A percentile compares a stretch with the other conserved stretches of the same genome.
These are phyloP conservation scores for Crepidotus sp. DNA, from an alignment of 1,284 basidiomycete genomes.

Conservation along the genomic window DNA sequence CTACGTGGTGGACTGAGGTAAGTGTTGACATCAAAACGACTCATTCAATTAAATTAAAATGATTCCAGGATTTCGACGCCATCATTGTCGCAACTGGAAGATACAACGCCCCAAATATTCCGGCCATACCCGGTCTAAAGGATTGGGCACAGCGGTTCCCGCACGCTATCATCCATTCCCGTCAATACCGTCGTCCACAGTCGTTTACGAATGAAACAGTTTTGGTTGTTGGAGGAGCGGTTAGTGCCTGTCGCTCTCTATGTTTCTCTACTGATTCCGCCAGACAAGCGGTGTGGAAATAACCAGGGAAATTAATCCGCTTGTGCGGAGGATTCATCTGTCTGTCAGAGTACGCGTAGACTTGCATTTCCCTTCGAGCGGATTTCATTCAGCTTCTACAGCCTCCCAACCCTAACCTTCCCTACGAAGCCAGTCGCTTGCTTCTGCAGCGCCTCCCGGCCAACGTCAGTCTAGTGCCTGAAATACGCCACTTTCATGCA, in stretches of 20 bases:
- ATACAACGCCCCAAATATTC: slow-evolving; percentile 38
- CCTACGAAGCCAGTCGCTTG: slow-evolving; percentile 7
- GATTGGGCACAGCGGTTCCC: slow-evolving; percentile 33
- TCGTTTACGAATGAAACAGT: slow-evolving; percentile 32
- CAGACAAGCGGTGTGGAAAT: slow-evolving; percentile 37
- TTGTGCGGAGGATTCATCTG: slow-evolving; percentile 29
- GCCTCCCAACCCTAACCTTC: slow-evolving; percentile 15
- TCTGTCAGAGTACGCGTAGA: slow-evolving; percentile 25
- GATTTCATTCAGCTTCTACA: background rate
- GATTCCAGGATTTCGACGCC: slow-evolving; percentile 35
- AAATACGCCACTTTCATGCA: slow-evolving; percentile 24
- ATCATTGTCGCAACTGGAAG: slow-evolving; percentile 38
- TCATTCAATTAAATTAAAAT: background rate
- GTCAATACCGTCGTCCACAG: slow-evolving; percentile 37
- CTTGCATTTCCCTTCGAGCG: background rate
- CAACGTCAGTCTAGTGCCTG: slow-evolving; percentile 23
- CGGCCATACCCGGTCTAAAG: slow-evolving; percentile 28
- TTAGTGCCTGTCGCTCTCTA: slow-evolving; percentile 15
- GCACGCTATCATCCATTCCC: slow-evolving; percentile 31
- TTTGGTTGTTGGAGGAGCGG: slow-evolving; percentile 38
- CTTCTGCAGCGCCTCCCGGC: slow-evolving; percentile 21
- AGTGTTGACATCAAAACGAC: background rate
- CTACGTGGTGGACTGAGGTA: slow-evolving; percentile 30
- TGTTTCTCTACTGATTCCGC: background rate
- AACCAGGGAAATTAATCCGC: slow-evolving; percentile 27